These are phyloP conservation scores for Phaeodactylum tricornutum DNA, from an alignment of 108 stramenopile genomes.

Conservation along the genomic window DNA sequence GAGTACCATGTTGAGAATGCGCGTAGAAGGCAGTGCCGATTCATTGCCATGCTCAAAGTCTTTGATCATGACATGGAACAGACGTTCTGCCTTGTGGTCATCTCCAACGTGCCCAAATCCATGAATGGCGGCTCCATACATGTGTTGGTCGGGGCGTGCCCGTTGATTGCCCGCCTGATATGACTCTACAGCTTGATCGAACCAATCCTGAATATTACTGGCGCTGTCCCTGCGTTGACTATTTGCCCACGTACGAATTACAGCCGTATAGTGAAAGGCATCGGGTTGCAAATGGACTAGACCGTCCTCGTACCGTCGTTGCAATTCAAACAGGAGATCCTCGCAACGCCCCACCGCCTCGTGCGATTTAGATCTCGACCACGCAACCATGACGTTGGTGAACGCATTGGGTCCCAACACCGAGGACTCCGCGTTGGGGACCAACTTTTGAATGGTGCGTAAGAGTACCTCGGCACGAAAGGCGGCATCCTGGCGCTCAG, in stretches of 20 bases:
- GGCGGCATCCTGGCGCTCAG: no score
- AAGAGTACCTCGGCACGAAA: background rate
- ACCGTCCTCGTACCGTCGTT: slow-evolving; percentile 1
- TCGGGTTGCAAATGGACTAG: background rate
- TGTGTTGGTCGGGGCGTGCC: background rate
- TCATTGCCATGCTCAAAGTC: slow-evolving; percentile 1
- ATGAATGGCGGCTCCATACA: slow-evolving; percentile 1
- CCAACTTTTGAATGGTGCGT: background rate
- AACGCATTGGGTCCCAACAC: background rate
- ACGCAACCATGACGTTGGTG: background rate
- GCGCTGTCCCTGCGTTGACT: background rate
- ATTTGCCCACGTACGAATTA: background rate
- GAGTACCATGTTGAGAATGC: background rate
- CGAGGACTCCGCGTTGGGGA: background rate
- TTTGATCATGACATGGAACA: background rate
- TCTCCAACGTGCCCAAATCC: slow-evolving; percentile 1
- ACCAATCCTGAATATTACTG: background rate
- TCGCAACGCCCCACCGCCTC: background rate
- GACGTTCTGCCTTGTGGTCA: background rate
- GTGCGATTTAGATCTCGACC: background rate
- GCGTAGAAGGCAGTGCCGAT: background rate
- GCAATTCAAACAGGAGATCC: background rate
- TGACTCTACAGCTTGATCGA: background rate
- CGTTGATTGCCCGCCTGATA: background rate
- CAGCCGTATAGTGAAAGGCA: background rate